A percentile compares a stretch with the other conserved stretches of the same genome.
Evolutionary conservation across 1,139 yeast species (phyloP).

Genomic region (Nakaseomyces sp.): DNA sequence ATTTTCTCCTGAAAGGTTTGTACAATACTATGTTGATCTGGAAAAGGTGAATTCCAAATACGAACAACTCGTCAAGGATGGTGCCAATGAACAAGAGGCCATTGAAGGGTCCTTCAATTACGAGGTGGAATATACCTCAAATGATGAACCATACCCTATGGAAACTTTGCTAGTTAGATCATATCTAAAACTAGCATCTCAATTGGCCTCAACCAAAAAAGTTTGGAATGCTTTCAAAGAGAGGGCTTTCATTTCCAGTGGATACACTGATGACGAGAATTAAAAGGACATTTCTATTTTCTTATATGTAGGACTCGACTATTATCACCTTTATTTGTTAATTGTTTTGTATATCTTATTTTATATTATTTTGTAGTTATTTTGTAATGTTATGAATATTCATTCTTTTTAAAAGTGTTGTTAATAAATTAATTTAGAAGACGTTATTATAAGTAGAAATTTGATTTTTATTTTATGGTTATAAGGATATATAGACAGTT

Average conservation of each 20-base stretch:
- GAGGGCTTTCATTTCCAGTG: slow-evolving; percentile 55
- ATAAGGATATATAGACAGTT: no score
- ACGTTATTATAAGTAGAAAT: no score
- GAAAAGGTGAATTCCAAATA: slow-evolving; percentile 40
- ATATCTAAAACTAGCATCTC: slow-evolving; percentile 51
- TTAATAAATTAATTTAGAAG: no score
- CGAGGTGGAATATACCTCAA: slow-evolving; percentile 63
- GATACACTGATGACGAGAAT: slow-evolving; percentile 41
- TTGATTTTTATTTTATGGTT: no score
- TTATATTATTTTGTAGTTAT: no score
- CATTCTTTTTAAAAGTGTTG: no score
- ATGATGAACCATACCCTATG: slow-evolving; percentile 49
- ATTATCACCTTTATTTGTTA: no score
- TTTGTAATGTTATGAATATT: no score
- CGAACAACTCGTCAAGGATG: slow-evolving; percentile 14
- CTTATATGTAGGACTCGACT: no score
- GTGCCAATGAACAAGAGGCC: slow-evolving; percentile 18
- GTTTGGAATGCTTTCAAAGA: slow-evolving; percentile 36
- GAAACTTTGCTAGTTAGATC: slow-evolving; percentile 48
- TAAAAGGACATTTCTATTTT: no score
- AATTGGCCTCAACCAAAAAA: slow-evolving; percentile 36
- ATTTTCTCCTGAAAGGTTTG: slow-evolving; percentile 63
- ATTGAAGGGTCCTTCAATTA: slow-evolving; percentile 41
- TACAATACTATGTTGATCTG: slow-evolving; percentile 64
- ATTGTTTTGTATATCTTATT: no score